These are phyloP conservation scores for Tubosaeta sp. DNA, from an alignment of 768 basidiomycete genomes.

Conservation along the genomic window DNA sequence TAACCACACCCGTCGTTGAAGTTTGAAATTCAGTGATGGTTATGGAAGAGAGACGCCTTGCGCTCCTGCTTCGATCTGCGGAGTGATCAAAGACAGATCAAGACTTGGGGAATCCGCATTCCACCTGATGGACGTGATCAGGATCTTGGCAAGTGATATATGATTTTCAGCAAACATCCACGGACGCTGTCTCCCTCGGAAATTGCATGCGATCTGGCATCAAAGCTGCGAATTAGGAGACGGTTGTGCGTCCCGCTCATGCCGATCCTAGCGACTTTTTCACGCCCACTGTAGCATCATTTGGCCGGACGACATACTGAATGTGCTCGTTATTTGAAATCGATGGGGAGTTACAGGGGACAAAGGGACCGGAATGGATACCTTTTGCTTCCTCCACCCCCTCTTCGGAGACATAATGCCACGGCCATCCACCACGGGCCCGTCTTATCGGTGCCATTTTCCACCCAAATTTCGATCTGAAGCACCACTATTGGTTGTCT, in stretches of 20 bases:
- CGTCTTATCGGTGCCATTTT: slow-evolving; percentile 7
- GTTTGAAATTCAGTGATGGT: slow-evolving; percentile 23
- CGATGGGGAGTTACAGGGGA: background rate
- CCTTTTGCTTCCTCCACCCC: background rate
- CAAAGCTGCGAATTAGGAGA: slow-evolving; percentile 7
- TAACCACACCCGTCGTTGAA: slow-evolving; percentile 3
- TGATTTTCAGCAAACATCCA: slow-evolving; percentile 4
- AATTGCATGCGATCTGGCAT: slow-evolving; percentile 12
- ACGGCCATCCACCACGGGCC: slow-evolving; percentile 1
- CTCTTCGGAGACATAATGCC: slow-evolving; percentile 7
- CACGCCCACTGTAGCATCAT: background rate
- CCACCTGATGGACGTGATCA: slow-evolving; percentile 1
- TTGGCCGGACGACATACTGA: background rate
- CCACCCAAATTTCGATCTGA: slow-evolving; percentile 1
- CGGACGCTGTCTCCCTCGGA: slow-evolving; percentile 20
- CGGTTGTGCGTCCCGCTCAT: background rate
- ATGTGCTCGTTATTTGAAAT: background rate
- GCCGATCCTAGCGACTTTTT: background rate
- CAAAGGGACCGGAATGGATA: background rate
- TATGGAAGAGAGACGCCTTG: slow-evolving; percentile 22
- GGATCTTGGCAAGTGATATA: slow-evolving; percentile 3
- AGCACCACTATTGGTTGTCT: background rate
- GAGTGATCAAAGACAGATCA: slow-evolving; percentile 20
- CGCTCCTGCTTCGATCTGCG: slow-evolving; percentile 23
- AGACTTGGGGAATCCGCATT: slow-evolving; percentile 8